A percentile compares a stretch with the other conserved stretches of the same genome.
phyloP scores from a whole-genome alignment of 2,329 filamentous ascomycete species.

The Paecilomyces variotii region DNA sequence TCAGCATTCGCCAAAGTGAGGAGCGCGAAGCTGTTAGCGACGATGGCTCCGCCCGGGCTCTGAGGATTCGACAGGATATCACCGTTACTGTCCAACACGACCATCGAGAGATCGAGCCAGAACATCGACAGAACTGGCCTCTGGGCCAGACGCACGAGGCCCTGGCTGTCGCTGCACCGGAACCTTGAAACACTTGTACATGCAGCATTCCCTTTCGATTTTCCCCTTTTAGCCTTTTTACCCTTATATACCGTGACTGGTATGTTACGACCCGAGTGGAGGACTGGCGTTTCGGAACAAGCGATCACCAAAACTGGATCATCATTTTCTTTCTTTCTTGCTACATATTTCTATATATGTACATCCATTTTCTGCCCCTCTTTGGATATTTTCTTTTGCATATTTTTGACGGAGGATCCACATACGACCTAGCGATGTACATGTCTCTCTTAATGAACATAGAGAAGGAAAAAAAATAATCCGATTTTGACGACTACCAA shows the following conservation, averaged over 20 bases:
- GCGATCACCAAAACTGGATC: neutral
- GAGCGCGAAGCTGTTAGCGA: slow-evolving; percentile 25
- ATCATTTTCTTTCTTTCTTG: neutral
- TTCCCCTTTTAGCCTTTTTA: neutral
- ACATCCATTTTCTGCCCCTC: neutral
- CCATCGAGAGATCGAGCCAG: neutral
- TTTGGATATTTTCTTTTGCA: neutral
- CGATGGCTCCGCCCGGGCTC: slow-evolving; percentile 27
- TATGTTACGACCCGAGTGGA: neutral
- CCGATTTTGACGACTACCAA: neutral
- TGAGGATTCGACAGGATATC: slow-evolving; percentile 32
- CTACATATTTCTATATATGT: neutral
- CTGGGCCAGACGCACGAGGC: neutral
- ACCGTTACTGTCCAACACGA: slow-evolving; percentile 22
- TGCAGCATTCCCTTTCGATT: neutral
- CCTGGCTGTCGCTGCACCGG: neutral
- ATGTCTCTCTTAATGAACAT: neutral
- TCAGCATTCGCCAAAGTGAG: slow-evolving; percentile 18
- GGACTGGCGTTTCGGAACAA: neutral
- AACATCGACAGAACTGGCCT: neutral
- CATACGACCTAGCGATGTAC: neutral
- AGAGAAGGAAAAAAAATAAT: neutral
- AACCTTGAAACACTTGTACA: neutral
- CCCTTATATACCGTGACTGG: neutral
- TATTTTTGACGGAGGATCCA: neutral